phyloP scores from a whole-genome alignment of 1,284 basidiomycete species.

The Moesziomyces parantarcticus region DNA sequence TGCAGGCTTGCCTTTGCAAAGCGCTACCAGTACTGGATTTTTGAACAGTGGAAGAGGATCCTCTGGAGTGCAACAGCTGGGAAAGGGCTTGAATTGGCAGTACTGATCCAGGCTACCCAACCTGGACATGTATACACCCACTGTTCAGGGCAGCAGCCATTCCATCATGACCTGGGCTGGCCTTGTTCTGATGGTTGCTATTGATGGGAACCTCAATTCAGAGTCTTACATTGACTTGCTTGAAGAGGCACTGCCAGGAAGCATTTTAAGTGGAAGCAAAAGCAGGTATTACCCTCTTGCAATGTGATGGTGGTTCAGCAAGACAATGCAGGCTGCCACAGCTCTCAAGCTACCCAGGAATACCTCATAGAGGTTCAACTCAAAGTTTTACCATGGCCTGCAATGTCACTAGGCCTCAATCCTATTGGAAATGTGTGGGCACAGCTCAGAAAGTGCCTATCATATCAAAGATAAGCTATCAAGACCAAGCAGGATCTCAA shows the following conservation, averaged over 20 bases:
- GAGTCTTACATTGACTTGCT: background rate
- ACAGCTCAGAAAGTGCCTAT: conserved; percentile 3
- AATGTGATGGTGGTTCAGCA: background rate
- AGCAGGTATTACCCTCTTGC: background rate
- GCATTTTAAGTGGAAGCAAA: conserved; percentile 7
- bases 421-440: conserved; percentile 14
- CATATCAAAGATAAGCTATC: no score
- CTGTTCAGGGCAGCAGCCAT: no score
- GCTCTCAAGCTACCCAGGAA: conserved; percentile 1
- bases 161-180: conserved; percentile 13
- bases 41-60: conserved; percentile 9
- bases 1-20: conserved; percentile 7
- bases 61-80: conserved; percentile 12
- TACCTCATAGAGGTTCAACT: conserved; percentile 6
- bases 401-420: conserved; percentile 11
- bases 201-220: conserved; percentile 8
- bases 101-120: background rate
- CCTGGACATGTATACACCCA: no score
- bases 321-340: conserved; percentile 2
- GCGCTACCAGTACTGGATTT: conserved; percentile 9
- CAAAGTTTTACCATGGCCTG: conserved; percentile 9
- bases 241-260: conserved; percentile 2
- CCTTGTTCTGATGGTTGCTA: conserved; percentile 8
- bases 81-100: conserved; percentile 1
- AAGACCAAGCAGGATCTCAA: no score